These are phyloP conservation scores for Cercospora nicotianae DNA, from an alignment of 2,329 filamentous ascomycete species.

Conservation along the genomic window DNA sequence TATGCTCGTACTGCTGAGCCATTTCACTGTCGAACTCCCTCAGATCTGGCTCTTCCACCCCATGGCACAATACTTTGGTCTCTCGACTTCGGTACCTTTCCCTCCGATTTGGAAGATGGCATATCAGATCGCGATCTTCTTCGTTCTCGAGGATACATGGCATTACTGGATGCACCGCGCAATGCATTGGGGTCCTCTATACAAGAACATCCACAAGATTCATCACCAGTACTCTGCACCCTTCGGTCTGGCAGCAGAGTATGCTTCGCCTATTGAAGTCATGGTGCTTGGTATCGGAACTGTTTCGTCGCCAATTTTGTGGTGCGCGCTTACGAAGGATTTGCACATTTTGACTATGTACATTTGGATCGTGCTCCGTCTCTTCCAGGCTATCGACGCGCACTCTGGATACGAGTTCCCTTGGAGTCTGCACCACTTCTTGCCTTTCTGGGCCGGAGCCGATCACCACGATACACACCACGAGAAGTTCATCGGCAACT, in stretches of 20 bases:
- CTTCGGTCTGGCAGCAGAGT: slow-evolving; percentile 94
- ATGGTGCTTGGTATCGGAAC: slow-evolving; percentile 90
- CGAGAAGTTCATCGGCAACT: slow-evolving; percentile 98
- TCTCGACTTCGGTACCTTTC: slow-evolving; percentile 86
- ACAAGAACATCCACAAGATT: slow-evolving; percentile 97
- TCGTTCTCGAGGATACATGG: slow-evolving; percentile 94
- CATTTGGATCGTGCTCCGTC: slow-evolving; percentile 84
- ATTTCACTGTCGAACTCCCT: slow-evolving; percentile 96
- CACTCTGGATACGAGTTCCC: slow-evolving; percentile 99
- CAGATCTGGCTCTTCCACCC: slow-evolving; percentile 99
- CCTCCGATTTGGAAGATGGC: slow-evolving; percentile 82
- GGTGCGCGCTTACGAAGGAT: slow-evolving; percentile 78
- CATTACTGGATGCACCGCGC: slow-evolving; percentile 96
- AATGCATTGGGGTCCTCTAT: slow-evolving; percentile 91
- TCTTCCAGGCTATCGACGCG: slow-evolving; percentile 97
- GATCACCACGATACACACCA: slow-evolving; percentile 97
- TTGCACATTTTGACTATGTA: slow-evolving; percentile 98
- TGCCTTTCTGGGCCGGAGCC: slow-evolving; percentile 97
- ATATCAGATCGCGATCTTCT: slow-evolving; percentile 89
- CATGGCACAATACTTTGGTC: slow-evolving; percentile 86
- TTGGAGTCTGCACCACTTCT: slow-evolving; percentile 91
- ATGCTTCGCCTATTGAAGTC: slow-evolving; percentile 94
- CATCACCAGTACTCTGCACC: slow-evolving; percentile 98
- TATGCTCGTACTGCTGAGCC: slow-evolving; percentile 84
- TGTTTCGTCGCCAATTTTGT: slow-evolving; percentile 77